Evolutionary conservation across 495 filamentous ascomycete species (phyloP).

Genomic region (Penicillium canariense): DNA sequence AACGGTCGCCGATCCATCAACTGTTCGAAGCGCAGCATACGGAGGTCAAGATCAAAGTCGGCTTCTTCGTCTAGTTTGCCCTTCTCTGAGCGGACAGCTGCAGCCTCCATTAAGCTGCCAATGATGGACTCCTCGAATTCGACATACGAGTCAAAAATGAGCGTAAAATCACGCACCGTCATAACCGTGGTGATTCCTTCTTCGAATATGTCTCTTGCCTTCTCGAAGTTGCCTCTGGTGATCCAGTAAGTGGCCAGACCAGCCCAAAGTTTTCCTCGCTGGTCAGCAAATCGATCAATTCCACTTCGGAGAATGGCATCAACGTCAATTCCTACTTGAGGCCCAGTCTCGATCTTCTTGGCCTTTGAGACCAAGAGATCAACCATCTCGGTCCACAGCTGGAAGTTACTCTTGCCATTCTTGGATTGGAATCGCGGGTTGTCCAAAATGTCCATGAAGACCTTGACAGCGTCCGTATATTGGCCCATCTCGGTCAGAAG

Average conservation of each 20-base stretch:
- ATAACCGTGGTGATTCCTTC: slow-evolving; percentile 97
- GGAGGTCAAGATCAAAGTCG: slow-evolving; percentile 93
- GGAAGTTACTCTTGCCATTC: slow-evolving; percentile 89
- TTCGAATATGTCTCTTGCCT: slow-evolving; percentile 89
- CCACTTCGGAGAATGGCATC: slow-evolving; percentile 93
- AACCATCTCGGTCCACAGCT: slow-evolving; percentile 98
- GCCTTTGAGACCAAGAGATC: slow-evolving; percentile 92
- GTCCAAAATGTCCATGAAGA: slow-evolving; percentile 92
- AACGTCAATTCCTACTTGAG: slow-evolving; percentile 80
- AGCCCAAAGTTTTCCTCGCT: slow-evolving; percentile 95
- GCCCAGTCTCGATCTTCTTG: slow-evolving; percentile 76
- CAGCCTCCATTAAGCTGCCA: slow-evolving; percentile 82
- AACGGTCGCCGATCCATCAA: slow-evolving; percentile 97
- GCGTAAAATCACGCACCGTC: slow-evolving; percentile 98
- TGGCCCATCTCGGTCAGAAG: slow-evolving; percentile 76
- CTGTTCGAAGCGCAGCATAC: slow-evolving; percentile 97
- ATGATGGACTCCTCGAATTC: slow-evolving; percentile 98
- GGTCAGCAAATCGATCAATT: slow-evolving; percentile 88
- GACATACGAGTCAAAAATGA: slow-evolving; percentile 93
- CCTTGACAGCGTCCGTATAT: slow-evolving; percentile 90
- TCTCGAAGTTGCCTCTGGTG: slow-evolving; percentile 86
- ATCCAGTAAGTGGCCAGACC: slow-evolving; percentile 97
- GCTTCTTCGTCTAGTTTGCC: slow-evolving; percentile 78
- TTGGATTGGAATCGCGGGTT: slow-evolving; percentile 91
- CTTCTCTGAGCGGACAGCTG: slow-evolving; percentile 77